phyloP scores from a whole-genome alignment of 441 rosid species.

The Pelargonium myrrhifolium region DNA sequence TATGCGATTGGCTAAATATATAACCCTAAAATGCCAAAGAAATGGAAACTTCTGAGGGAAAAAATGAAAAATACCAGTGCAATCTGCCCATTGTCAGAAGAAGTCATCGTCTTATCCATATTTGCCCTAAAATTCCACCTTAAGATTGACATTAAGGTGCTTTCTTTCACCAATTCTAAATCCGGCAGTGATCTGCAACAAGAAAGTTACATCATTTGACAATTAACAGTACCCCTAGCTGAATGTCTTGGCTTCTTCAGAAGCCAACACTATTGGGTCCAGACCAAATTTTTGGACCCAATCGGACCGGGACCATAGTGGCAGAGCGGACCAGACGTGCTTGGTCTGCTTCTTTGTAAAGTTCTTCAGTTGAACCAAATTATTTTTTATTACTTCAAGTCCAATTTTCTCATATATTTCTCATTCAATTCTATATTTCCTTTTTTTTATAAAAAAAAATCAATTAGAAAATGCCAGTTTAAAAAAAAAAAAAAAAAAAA shows the following conservation, averaged over 20 bases:
- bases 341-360: no score
- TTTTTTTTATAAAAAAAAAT: no score
- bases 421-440: no score
- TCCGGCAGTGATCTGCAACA: conserved; percentile 52
- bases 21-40: not conserved
- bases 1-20: not conserved
- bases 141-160: conserved; percentile 44
- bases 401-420: no score
- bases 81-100: conserved; percentile 37
- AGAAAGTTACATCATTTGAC: conserved; percentile 13
- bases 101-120: conserved; percentile 45
- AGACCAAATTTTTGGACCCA: no score
- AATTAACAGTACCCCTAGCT: conserved; percentile 5
- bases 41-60: conserved; percentile 4
- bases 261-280: no score
- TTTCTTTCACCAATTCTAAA: conserved; percentile 47
- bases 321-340: no score
- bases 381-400: no score
- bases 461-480: no score
- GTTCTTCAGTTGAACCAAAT: no score
- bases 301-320: no score
- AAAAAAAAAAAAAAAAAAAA: no score
- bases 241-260: not conserved
- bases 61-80: conserved; percentile 36
- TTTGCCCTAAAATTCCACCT: conserved; percentile 61